Evolutionary conservation across 1,284 basidiomycete species (phyloP).

Genomic region (Leccinum angustisporum): DNA sequence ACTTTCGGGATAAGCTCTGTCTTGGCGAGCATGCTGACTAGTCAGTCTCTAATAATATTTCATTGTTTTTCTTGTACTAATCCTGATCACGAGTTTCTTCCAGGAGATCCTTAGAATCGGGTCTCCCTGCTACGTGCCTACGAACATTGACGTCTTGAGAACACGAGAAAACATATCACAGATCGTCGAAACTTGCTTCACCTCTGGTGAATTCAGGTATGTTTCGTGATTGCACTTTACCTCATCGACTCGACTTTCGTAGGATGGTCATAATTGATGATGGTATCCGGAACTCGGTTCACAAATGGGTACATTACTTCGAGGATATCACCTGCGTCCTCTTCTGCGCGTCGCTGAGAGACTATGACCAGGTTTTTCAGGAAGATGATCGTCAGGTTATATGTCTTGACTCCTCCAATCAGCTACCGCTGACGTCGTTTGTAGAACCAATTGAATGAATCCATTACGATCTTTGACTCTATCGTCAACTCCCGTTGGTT

Average conservation of each 20-base stretch:
- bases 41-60: conserved; percentile 1
- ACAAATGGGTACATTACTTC: conserved; percentile 1
- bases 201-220: conserved; percentile 1
- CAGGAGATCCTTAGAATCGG: conserved; percentile 3
- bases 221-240: background rate
- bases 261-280: background rate
- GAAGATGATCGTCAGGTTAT: background rate
- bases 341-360: conserved; percentile 5
- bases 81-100: background rate
- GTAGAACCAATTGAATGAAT: background rate
- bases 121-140: conserved; percentile 2
- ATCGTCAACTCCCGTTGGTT: conserved; percentile 4
- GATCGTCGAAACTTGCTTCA: conserved; percentile 1
- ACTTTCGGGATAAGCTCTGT: background rate
- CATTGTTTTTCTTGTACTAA: background rate
- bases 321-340: conserved; percentile 1
- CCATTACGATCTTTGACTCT: background rate
- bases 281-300: background rate
- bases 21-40: conserved; percentile 2
- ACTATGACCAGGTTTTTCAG: conserved; percentile 3
- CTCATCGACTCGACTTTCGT: background rate
- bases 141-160: conserved; percentile 1
- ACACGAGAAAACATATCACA: background rate
- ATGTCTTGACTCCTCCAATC: background rate
- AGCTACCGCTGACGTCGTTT: background rate